Percentiles rank a stretch among this genome's conserved stretches.
phyloP scores from a whole-genome alignment of 805 yeast species.

The Zygotorulaspora florentina region DNA sequence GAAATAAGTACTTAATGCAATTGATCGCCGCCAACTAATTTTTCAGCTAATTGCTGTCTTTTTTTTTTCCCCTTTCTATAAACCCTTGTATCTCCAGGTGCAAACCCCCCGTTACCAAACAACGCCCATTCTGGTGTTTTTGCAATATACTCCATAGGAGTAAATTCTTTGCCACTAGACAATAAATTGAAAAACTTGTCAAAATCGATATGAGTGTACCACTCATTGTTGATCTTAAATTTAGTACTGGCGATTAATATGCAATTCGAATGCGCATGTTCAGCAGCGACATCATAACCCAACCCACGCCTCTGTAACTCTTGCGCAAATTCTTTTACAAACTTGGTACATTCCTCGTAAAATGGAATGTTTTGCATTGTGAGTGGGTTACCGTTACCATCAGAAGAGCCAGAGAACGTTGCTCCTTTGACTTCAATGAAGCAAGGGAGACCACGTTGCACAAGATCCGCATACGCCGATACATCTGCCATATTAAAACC shows the following conservation, averaged over 20 bases:
- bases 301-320: conserved; percentile 65
- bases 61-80: conserved; percentile 55
- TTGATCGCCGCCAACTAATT: background rate
- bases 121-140: conserved; percentile 90
- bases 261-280: conserved; percentile 94
- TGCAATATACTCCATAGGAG: conserved; percentile 72
- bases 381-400: conserved; percentile 77
- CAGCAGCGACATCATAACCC: conserved; percentile 82
- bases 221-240: conserved; percentile 63
- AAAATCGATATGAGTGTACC: conserved; percentile 91
- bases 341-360: conserved; percentile 80
- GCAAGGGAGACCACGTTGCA: conserved; percentile 74
- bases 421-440: conserved; percentile 93
- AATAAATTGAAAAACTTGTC: conserved; percentile 67
- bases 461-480: conserved; percentile 81
- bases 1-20: background rate
- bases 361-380: conserved; percentile 96
- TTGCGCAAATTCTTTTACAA: conserved; percentile 59
- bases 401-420: conserved; percentile 88
- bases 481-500: conserved; percentile 86
- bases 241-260: conserved; percentile 73
- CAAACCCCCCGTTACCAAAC: conserved; percentile 90
- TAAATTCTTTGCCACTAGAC: conserved; percentile 59
- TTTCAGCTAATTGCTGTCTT: conserved; percentile 21
- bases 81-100: conserved; percentile 73